phyloP scores from a whole-genome alignment of 164 flowering plant genomes.

The Berberis thunbergii region DNA sequence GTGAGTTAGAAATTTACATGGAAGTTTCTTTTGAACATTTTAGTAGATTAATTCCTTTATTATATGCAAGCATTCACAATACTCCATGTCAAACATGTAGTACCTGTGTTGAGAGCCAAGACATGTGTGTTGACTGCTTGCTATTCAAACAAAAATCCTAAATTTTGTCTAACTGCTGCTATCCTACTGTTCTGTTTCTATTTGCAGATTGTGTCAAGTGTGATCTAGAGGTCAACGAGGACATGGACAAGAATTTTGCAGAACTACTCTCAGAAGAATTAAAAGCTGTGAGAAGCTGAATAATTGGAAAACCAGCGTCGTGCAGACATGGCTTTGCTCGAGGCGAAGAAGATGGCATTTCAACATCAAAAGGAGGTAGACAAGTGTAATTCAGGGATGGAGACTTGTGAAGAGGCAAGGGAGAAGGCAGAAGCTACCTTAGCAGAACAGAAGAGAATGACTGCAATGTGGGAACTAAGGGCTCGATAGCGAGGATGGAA shows the following conservation, averaged over 20 bases:
- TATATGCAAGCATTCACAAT: too few species aligned
- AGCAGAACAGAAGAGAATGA: slow-evolving; percentile 23
- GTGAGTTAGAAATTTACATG: too few species aligned
- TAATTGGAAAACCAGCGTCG: slow-evolving; percentile 38
- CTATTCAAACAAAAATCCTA: too few species aligned
- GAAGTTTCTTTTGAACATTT: too few species aligned
- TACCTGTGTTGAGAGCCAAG: too few species aligned
- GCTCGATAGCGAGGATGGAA: slow-evolving; percentile 93
- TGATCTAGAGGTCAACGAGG: slow-evolving; percentile 51
- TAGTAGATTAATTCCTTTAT: too few species aligned
- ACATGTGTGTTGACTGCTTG: too few species aligned
- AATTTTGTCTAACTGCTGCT: too few species aligned
- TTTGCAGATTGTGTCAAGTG: slow-evolving; percentile 53
- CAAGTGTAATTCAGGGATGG: slow-evolving; percentile 44
- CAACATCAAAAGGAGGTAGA: slow-evolving; percentile 41
- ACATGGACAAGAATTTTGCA: slow-evolving; percentile 36
- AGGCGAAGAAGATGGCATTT: slow-evolving; percentile 35
- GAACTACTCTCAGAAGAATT: slow-evolving; percentile 45
- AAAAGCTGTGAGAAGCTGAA: slow-evolving; percentile 39
- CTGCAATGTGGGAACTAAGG: slow-evolving; percentile 75
- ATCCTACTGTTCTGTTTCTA: background rate
- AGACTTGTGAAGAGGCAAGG: slow-evolving; percentile 37
- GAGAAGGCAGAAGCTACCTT: slow-evolving; percentile 29
- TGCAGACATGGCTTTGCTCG: slow-evolving; percentile 37
- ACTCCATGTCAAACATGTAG: too few species aligned